Conservation (phyloP, 108 stramenopile genomes). For the Cyclotella choctawhatcheeana region DNA sequence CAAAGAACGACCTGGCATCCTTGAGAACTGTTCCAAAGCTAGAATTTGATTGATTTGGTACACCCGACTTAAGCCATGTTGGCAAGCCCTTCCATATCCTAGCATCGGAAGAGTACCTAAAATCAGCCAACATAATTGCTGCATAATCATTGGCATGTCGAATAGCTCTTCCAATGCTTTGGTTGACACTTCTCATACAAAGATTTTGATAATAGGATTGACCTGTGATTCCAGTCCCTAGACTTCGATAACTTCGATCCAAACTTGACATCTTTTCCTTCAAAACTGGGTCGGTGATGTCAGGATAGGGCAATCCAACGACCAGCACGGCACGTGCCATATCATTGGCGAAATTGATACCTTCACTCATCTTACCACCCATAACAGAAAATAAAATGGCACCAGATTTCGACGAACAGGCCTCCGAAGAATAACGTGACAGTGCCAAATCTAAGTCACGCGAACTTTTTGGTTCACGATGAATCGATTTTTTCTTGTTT, state of each 20-base stretch:
- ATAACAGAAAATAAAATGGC: constrained; percentile 94
- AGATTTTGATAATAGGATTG: constrained; percentile 90
- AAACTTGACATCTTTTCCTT: constrained; percentile 87
- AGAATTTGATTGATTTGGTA: constrained; percentile 15
- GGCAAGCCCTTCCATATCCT: constrained; percentile 78
- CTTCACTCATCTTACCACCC: constrained; percentile 98
- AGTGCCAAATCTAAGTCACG: constrained; percentile 83
- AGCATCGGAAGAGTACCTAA: constrained; percentile 75
- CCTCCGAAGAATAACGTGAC: constrained; percentile 61
- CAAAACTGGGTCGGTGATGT: constrained; percentile 93
- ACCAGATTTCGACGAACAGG: constrained; percentile 55
- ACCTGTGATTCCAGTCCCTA: constrained; percentile 55
- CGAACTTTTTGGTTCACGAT: constrained; percentile 86
- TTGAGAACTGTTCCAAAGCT: constrained; percentile 45
- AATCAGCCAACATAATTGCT: constrained; percentile 88
- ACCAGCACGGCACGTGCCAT: constrained; percentile 95
- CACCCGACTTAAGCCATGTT: constrained; percentile 69
- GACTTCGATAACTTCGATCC: constrained; percentile 35
- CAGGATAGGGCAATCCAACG: constrained; percentile 98
- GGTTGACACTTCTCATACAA: constrained; percentile 98
- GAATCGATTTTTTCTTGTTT: constrained; percentile 58
- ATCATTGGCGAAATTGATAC: constrained; percentile 98
- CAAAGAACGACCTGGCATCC: constrained; percentile 30
- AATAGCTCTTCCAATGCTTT: constrained; percentile 97
- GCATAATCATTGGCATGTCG: constrained; percentile 95